Percentiles rank a stretch among this genome's conserved stretches.
phyloP scores from a whole-genome alignment of 148 eudicot species.

The Pouteria glomerata region DNA sequence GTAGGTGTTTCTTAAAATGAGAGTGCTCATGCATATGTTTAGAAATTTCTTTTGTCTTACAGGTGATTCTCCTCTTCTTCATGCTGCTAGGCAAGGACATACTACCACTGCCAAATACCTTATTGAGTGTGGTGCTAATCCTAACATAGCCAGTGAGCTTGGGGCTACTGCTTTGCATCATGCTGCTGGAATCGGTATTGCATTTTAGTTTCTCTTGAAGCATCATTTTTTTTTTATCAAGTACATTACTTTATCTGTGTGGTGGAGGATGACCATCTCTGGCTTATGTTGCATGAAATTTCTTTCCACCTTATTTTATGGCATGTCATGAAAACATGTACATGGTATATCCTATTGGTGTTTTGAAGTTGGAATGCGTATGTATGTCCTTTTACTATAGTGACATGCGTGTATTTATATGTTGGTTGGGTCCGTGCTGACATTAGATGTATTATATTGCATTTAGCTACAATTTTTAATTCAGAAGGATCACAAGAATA shows the following conservation, averaged over 20 bases:
- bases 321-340: slow-evolving; percentile 2
- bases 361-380: not conserved
- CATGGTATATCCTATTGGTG: not conserved
- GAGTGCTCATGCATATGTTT: too few species aligned
- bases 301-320: not conserved
- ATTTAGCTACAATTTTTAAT: not conserved
- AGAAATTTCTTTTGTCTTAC: not conserved
- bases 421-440: not conserved
- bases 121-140: slow-evolving; percentile 71
- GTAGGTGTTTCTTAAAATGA: not conserved
- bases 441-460: not conserved
- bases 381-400: not conserved
- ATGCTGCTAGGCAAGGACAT: slow-evolving; percentile 95
- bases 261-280: not conserved
- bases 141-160: slow-evolving; percentile 67
- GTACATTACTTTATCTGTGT: too few species aligned
- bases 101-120: slow-evolving; percentile 66
- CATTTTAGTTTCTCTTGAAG: not conserved
- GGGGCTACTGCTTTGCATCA: slow-evolving; percentile 96
- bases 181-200: slow-evolving; percentile 77
- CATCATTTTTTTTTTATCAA: too few species aligned
- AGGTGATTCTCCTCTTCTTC: slow-evolving; percentile 95
- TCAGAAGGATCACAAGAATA: too few species aligned
- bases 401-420: not conserved
- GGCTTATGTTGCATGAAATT: not conserved